phyloP scores from a whole-genome alignment of 768 basidiomycete genomes.

The Polyporus arcularius region DNA sequence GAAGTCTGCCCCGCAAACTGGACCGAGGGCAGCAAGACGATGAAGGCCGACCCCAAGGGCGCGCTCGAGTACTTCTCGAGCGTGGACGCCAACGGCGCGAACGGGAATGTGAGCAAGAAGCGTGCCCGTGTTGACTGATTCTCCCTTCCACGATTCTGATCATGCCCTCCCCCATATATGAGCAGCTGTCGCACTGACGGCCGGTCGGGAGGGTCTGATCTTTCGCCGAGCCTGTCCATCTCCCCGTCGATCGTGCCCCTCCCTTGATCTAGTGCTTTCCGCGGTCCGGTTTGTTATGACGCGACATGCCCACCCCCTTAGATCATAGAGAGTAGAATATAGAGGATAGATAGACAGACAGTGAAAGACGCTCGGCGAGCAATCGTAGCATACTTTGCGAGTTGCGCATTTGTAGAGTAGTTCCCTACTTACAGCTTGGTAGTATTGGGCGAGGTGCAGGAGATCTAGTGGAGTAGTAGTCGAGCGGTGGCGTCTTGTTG shows the following conservation, averaged over 20 bases:
- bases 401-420: constrained; percentile 9
- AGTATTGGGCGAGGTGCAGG: not conserved
- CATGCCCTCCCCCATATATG: constrained; percentile 16
- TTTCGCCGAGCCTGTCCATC: constrained; percentile 18
- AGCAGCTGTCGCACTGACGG: constrained; percentile 21
- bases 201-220: constrained; percentile 18
- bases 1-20: constrained; percentile 95
- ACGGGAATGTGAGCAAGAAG: constrained; percentile 51
- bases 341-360: constrained; percentile 10
- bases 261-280: constrained; percentile 18
- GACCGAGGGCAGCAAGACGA: constrained; percentile 79
- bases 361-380: constrained; percentile 9
- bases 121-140: constrained; percentile 55
- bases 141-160: constrained; percentile 19
- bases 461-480: not conserved
- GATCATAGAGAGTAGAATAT: constrained; percentile 16
- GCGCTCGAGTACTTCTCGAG: constrained; percentile 73
- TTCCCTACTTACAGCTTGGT: constrained; percentile 10
- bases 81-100: constrained; percentile 33
- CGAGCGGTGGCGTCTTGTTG: constrained; percentile 5
- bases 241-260: constrained; percentile 18
- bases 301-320: constrained; percentile 3
- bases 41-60: constrained; percentile 75
- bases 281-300: constrained; percentile 6
- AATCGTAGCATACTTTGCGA: constrained; percentile 12